These are phyloP conservation scores for Yarrowia sp. DNA, from an alignment of 805 yeast species.

Conservation along the genomic window DNA sequence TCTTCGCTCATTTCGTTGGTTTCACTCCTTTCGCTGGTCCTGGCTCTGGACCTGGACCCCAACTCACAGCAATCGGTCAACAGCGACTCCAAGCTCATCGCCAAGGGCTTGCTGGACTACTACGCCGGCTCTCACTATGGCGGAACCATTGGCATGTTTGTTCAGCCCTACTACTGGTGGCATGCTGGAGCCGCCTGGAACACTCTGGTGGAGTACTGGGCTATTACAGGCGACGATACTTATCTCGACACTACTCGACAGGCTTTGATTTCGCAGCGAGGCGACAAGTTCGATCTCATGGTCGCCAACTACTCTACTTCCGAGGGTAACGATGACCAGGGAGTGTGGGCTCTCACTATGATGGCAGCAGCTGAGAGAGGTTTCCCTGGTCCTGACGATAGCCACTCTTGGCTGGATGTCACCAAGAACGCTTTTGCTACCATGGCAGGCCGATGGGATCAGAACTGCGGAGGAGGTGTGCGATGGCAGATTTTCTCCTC, in stretches of 20 bases:
- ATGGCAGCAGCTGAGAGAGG: conserved; percentile 83
- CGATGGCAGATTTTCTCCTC: conserved; percentile 90
- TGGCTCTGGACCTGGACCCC: conserved; percentile 31
- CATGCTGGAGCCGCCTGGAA: conserved; percentile 77
- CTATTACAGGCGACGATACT: conserved; percentile 65
- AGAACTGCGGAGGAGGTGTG: conserved; percentile 68
- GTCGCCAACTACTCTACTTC: conserved; percentile 80
- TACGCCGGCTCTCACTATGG: conserved; percentile 67
- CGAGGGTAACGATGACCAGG: conserved; percentile 93
- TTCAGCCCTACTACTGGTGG: conserved; percentile 85
- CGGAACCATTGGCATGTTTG: conserved; percentile 69
- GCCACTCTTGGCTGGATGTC: conserved; percentile 72
- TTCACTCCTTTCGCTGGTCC: conserved; percentile 6
- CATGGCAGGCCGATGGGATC: conserved; percentile 80
- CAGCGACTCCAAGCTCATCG: conserved; percentile 58
- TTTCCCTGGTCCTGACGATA: conserved; percentile 66
- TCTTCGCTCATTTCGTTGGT: conserved; percentile 15
- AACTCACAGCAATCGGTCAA: conserved; percentile 32
- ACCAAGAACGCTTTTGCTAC: conserved; percentile 86
- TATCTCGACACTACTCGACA: conserved; percentile 55
- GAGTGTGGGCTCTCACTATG: conserved; percentile 85
- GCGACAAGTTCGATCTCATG: conserved; percentile 62
- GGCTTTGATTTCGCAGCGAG: conserved; percentile 66
- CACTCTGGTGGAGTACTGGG: conserved; percentile 73
- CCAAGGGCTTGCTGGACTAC: conserved; percentile 76